Evolutionary conservation across 129 eudicot genomes (phyloP).

Genomic region (Ambrosia trifida): DNA sequence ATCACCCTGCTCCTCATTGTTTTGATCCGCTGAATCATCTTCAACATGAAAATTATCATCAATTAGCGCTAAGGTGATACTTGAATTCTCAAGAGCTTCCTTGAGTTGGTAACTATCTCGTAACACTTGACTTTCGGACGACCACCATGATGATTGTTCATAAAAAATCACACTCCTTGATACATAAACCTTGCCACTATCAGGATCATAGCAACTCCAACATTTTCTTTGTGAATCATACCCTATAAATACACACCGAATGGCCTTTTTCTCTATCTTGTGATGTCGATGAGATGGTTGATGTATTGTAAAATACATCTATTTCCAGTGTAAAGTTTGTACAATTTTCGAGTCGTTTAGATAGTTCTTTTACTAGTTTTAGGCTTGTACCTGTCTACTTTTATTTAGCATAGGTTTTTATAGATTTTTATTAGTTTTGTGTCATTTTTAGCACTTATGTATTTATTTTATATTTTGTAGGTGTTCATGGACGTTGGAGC

Average conservation of each 20-base stretch:
- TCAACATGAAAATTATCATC: neutral
- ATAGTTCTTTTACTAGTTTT: too few relatives aligned
- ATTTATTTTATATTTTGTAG: too few relatives aligned
- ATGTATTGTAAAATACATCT: too few relatives aligned
- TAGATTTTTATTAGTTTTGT: too few relatives aligned
- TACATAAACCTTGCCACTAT: neutral
- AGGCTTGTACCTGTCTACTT: too few relatives aligned
- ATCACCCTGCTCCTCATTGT: too few relatives aligned
- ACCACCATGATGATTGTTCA: constrained; percentile 26
- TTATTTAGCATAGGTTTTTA: too few relatives aligned
- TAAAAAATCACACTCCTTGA: constrained; percentile 5
- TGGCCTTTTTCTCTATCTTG: neutral
- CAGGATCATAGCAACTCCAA: neutral
- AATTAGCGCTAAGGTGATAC: neutral
- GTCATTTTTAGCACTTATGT: too few relatives aligned
- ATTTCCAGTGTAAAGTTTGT: too few relatives aligned
- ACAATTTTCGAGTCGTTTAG: too few relatives aligned
- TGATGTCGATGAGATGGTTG: neutral
- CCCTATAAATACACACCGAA: neutral
- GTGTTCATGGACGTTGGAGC: too few relatives aligned
- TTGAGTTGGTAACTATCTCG: neutral
- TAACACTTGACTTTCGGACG: neutral
- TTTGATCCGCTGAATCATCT: neutral
- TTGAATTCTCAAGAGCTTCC: neutral
- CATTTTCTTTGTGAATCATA: neutral